Percentiles rank a stretch among this genome's conserved stretches.
phyloP scores from a whole-genome alignment of 2,329 filamentous ascomycete genomes.

The Scytalidium sp. region DNA sequence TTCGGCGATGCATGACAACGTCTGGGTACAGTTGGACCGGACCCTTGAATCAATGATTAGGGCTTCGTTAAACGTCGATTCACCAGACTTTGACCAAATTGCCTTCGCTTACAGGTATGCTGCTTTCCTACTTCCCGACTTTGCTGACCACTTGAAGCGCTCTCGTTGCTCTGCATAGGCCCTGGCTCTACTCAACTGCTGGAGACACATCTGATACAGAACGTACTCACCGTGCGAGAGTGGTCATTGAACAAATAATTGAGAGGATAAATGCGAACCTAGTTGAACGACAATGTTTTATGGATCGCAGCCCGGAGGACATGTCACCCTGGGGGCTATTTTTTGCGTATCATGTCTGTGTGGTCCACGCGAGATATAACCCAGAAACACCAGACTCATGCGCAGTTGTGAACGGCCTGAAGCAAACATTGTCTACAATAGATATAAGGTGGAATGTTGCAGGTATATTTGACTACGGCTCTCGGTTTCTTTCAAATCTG shows the following conservation, averaged over 20 bases:
- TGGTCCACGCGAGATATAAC: neutral
- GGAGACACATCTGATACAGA: neutral
- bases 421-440: neutral
- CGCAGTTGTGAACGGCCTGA: conserved; percentile 2
- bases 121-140: neutral
- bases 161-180: conserved; percentile 3
- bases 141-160: conserved; percentile 1
- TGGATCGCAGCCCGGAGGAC: conserved; percentile 3
- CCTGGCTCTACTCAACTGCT: conserved; percentile 2
- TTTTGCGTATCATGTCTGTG: conserved; percentile 6
- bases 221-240: conserved; percentile 2
- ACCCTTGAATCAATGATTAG: conserved; percentile 9
- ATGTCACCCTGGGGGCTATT: conserved; percentile 8
- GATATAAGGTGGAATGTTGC: conserved; percentile 7
- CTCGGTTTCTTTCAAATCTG: neutral
- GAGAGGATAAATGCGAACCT: neutral
- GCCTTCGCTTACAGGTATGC: conserved; percentile 8
- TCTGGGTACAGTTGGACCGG: conserved; percentile 8
- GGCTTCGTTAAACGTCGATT: conserved; percentile 7
- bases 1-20: conserved; percentile 3
- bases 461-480: neutral
- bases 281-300: conserved; percentile 7
- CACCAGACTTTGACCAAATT: conserved; percentile 11
- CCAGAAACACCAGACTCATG: neutral
- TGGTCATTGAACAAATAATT: conserved; percentile 1